These are phyloP conservation scores for Mortierella antarctica DNA, from an alignment of 192 early-diverging fungal genomes.

Conservation along the genomic window DNA sequence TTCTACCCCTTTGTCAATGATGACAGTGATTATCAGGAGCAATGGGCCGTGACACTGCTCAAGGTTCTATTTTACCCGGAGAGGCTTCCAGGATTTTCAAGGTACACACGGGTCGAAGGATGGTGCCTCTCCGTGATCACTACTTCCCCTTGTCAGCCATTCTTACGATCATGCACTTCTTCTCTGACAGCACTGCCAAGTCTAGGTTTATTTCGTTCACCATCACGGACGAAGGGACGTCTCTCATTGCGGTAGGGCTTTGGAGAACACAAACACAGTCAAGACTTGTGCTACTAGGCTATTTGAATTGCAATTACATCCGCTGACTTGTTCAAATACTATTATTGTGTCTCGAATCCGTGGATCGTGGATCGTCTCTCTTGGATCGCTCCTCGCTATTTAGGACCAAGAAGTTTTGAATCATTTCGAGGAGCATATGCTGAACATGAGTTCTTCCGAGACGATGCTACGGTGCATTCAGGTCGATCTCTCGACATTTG, in stretches of 20 bases:
- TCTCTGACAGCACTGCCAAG: constrained; percentile 10
- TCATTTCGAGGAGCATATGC: constrained; percentile 54
- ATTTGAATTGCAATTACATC: background rate
- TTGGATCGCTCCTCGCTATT: too few species aligned
- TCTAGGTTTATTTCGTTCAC: constrained; percentile 68
- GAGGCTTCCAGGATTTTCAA: constrained; percentile 19
- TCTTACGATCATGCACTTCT: background rate
- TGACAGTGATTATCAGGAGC: constrained; percentile 56
- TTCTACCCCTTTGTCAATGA: too few species aligned
- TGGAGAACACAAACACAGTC: background rate
- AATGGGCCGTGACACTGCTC: constrained; percentile 61
- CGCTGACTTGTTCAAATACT: background rate
- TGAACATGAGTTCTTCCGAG: constrained; percentile 53
- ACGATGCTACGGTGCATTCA: constrained; percentile 66
- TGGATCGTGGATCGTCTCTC: too few species aligned
- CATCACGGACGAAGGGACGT: constrained; percentile 67
- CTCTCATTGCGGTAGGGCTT: constrained; percentile 55
- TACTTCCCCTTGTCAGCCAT: background rate
- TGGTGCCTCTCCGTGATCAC: background rate
- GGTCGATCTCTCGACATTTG: constrained; percentile 65
- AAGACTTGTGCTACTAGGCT: too few species aligned
- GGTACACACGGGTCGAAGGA: background rate
- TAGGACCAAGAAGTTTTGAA: constrained; percentile 61
- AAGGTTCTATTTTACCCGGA: constrained; percentile 68
- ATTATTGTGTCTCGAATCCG: background rate